Base-by-base conservation (phyloP, 2,329 filamentous ascomycete genomes). In the Hymenoscyphus linearis region DNA sequence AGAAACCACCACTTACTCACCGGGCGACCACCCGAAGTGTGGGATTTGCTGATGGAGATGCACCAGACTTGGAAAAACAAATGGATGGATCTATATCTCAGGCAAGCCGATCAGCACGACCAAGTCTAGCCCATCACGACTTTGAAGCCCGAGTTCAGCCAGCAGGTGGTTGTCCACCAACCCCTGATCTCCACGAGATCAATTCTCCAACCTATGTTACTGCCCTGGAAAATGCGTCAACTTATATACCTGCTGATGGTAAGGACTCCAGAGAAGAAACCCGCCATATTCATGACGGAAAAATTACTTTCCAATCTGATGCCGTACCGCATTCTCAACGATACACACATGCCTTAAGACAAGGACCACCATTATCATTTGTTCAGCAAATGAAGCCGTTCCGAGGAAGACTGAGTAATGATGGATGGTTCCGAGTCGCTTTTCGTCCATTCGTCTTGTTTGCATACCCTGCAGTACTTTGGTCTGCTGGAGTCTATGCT, bases 401-500 rank as follows among this genome's bases (percentile, higher is more conserved):
- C 78, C 88, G 91, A 67, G 93, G 93, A 1, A 85, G 91, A 13
- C 83, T 98, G 12, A 84, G 85, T 56, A 79, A 85, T 14, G 91
- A 96, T 69, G 88, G 80, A 10, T 98, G 93, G 92, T 74, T 88
- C 72, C 88, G 86, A 63, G 91, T 91, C 18, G 87, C 89, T 60
- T 52, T 88, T 4, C 83, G 93, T 0, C 95, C 93, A 0, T 91
- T 98, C 64, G 85, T 97, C 54, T 82, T 98, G 0, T 96, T 88
- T 68, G 84, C 88, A 1, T 97, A 98, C 70, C 95, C 95, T 0
- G 85, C 90, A 0, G 89, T 98, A 1, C 82, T 97, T 9, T 98
- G 93, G 93, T 93, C 90, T 5, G 79, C 91, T 0, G 79, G 89
- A 0, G 85, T 96, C 3, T 98, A 98, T 73, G 80, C 92, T 0